These are phyloP conservation scores for Aspergillus sp. DNA, from an alignment of 2,329 filamentous ascomycete genomes.

Conservation along the genomic window DNA sequence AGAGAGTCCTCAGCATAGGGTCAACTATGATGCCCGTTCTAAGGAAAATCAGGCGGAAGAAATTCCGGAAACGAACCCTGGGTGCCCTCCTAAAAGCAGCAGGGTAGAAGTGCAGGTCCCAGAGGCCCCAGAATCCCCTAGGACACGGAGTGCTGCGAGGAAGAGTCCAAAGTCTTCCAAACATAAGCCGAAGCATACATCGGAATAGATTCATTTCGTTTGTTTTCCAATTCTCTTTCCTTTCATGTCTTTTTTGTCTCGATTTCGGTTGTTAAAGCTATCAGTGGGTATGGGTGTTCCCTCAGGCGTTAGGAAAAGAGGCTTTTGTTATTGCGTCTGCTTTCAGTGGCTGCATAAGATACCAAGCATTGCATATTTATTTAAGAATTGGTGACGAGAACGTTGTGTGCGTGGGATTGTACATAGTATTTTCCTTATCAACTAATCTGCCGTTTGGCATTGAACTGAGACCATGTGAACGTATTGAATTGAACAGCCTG, in stretches of 20 bases:
- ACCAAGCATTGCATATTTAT: slow-evolving; percentile 18
- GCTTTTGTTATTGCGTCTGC: slow-evolving; percentile 4
- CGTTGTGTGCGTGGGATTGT: slow-evolving; percentile 1
- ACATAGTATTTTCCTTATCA: neutral
- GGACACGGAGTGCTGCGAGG: neutral
- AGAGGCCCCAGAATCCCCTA: slow-evolving; percentile 16
- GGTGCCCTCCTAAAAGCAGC: neutral
- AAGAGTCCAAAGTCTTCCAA: slow-evolving; percentile 1
- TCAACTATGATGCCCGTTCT: neutral
- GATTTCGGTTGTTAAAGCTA: neutral
- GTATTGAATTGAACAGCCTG: no score
- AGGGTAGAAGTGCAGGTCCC: slow-evolving; percentile 23
- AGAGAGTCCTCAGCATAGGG: neutral
- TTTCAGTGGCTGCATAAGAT: slow-evolving; percentile 19
- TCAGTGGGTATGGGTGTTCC: slow-evolving; percentile 6
- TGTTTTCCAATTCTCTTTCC: slow-evolving; percentile 7
- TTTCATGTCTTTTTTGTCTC: slow-evolving; percentile 1
- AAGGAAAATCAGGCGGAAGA: neutral
- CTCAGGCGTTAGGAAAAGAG: slow-evolving; percentile 8
- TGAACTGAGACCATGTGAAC: no score
- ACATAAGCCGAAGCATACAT: neutral
- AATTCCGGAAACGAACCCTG: neutral
- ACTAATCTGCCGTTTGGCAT: no score
- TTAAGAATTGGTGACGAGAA: neutral
- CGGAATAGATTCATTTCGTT: neutral